Conservation (phyloP, 2,329 filamentous ascomycete genomes). For the Stagonosporopsis tanaceti region DNA sequence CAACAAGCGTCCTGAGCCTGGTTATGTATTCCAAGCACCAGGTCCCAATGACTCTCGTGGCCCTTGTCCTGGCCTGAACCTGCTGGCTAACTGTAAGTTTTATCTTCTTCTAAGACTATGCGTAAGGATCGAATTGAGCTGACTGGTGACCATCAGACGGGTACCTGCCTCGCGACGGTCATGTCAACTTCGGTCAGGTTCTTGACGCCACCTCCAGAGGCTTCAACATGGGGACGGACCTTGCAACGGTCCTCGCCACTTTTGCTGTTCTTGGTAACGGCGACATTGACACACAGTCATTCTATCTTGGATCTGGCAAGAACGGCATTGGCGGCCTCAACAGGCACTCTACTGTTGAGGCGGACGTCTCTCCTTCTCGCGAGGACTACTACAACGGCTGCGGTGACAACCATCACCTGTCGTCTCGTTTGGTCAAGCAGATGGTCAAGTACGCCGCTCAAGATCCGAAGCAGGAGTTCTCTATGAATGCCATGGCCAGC, state of each 20-base stretch:
- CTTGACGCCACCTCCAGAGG: conserved; percentile 28
- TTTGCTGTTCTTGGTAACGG: conserved; percentile 31
- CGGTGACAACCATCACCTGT: conserved; percentile 55
- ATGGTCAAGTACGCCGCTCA: conserved; percentile 22
- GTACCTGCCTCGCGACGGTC: conserved; percentile 57
- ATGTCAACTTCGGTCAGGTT: conserved; percentile 26
- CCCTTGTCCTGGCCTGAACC: conserved; percentile 62
- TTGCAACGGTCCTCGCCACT: conserved; percentile 44
- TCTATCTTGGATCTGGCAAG: conserved; percentile 32
- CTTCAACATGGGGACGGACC: conserved; percentile 36
- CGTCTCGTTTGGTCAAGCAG: conserved; percentile 27
- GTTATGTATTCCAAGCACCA: conserved; percentile 28
- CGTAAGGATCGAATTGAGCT: neutral
- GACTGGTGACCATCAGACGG: conserved; percentile 39
- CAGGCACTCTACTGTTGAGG: conserved; percentile 56
- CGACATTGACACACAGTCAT: conserved; percentile 31
- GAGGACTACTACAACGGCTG: conserved; percentile 49
- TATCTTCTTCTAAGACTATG: neutral
- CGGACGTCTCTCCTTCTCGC: conserved; percentile 37
- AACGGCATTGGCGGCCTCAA: conserved; percentile 32
- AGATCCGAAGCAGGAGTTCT: conserved; percentile 34
- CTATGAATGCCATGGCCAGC: conserved; percentile 39
- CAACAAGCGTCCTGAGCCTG: conserved; percentile 33
- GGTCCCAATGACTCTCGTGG: conserved; percentile 33
- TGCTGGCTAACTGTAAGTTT: conserved; percentile 55